Base-by-base conservation (phyloP, 208 protist genomes). In the Trichomonas gallinae region DNA sequence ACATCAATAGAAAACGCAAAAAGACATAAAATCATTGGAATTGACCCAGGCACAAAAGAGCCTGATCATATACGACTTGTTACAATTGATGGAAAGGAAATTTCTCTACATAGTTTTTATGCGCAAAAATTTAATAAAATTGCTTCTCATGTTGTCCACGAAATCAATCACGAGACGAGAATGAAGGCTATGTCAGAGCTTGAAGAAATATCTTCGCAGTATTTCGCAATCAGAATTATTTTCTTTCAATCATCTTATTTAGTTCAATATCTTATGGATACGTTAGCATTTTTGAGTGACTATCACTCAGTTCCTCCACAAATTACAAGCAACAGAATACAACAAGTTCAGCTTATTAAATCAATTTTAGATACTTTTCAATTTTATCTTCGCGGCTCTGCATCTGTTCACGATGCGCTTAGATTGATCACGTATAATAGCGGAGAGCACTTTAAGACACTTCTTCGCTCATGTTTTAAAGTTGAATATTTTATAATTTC, bases 341-440 rank as follows among this genome's bases (percentile, higher is more conserved):
- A 91, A 91, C 83, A 91, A 91, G n/a, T 91, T 48, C n/a, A 91
- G 48, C n/a, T 91, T 10, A 91, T 91, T 48, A 91, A 45, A 1
- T 48, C 1, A 0, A 91, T 91, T 91, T 48, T 48, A 23, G 8
- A 91, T 45, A 91, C 83, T 48, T 34, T 91, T 91, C 42, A 26
- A 91, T 91, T 48, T 48, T 91, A 49, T 23, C 42, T 91, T 21
- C 83, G 42, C 34, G 83, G 83, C 45, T 38, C 42, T 11, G 23
- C 36, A n/a, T 38, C 83, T 34, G 83, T 91, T 0, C 83, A 6
- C 34, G 83, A 91, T 49, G 4, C 83, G 48, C 10, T 36, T 4
- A 45, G 83, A 91, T 48, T 91, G 10, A 48, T 91, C 13, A n/a
- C 36, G 11, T 91, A n/a, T 31, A 48, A 91, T 23, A 91, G 42